Conservation (phyloP, 2,329 filamentous ascomycete species). For the Colletotrichum acutatum region DNA sequence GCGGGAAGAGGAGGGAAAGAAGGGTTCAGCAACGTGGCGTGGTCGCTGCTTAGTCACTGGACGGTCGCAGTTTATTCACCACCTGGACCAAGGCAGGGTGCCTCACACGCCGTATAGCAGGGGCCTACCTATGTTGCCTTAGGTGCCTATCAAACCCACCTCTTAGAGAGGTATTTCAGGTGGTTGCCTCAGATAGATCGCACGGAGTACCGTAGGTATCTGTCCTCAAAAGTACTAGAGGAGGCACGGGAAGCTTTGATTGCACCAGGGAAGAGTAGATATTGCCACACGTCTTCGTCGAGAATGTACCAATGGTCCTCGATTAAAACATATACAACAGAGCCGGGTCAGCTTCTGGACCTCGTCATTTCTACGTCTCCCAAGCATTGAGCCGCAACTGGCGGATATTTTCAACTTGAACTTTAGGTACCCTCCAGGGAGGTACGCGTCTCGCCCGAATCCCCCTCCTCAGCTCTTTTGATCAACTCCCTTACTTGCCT, state of each 20-base stretch:
- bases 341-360: too few species aligned
- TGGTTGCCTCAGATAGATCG: too few species aligned
- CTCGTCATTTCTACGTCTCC: background rate
- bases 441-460: background rate
- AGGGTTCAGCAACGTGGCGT: slow-evolving; percentile 33
- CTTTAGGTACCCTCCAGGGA: background rate
- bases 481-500: background rate
- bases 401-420: background rate
- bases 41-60: slow-evolving; percentile 26
- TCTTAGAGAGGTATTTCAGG: too few species aligned
- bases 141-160: too few species aligned
- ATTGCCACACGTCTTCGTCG: too few species aligned
- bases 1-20: background rate
- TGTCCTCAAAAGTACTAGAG: too few species aligned
- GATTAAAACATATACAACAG: too few species aligned
- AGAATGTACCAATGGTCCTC: background rate
- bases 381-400: too few species aligned
- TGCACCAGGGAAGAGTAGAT: background rate
- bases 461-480: too few species aligned
- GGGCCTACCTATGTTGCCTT: too few species aligned
- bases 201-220: too few species aligned
- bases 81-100: background rate
- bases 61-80: background rate
- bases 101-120: background rate
- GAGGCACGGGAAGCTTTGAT: background rate